These are phyloP conservation scores for Tolypocladium endophyticum DNA, from an alignment of 2,329 filamentous ascomycete species.

Conservation along the genomic window DNA sequence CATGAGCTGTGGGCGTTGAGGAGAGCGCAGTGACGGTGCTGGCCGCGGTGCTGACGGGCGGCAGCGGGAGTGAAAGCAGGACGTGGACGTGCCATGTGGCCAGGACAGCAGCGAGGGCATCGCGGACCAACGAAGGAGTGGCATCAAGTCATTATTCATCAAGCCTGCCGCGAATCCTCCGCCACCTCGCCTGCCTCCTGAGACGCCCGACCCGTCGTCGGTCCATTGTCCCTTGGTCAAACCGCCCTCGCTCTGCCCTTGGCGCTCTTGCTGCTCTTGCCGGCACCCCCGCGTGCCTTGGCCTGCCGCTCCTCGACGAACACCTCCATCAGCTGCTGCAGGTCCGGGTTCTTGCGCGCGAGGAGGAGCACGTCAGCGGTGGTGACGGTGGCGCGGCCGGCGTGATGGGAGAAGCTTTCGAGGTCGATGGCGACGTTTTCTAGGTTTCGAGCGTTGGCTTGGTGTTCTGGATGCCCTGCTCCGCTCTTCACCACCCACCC, in stretches of 20 bases:
- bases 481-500: background rate
- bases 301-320: constrained; percentile 51
- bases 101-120: background rate
- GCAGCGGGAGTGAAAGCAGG: background rate
- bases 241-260: background rate
- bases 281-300: background rate
- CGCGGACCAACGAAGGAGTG: background rate
- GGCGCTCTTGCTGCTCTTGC: background rate
- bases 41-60: background rate
- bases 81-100: background rate
- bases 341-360: constrained; percentile 73
- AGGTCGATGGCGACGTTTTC: constrained; percentile 48
- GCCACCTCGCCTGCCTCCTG: background rate
- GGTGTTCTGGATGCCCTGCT: background rate
- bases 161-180: background rate
- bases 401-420: constrained; percentile 58
- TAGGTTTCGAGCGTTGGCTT: constrained; percentile 11
- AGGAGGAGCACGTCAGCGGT: constrained; percentile 83
- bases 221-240: background rate
- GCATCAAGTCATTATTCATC: background rate
- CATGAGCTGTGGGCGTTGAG: background rate
- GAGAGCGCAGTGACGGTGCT: background rate
- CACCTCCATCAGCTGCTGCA: constrained; percentile 64
- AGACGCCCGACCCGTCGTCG: background rate
- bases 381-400: constrained; percentile 67